Base-by-base conservation (phyloP, 306 rosid species). In the Calophaca sinica region DNA sequence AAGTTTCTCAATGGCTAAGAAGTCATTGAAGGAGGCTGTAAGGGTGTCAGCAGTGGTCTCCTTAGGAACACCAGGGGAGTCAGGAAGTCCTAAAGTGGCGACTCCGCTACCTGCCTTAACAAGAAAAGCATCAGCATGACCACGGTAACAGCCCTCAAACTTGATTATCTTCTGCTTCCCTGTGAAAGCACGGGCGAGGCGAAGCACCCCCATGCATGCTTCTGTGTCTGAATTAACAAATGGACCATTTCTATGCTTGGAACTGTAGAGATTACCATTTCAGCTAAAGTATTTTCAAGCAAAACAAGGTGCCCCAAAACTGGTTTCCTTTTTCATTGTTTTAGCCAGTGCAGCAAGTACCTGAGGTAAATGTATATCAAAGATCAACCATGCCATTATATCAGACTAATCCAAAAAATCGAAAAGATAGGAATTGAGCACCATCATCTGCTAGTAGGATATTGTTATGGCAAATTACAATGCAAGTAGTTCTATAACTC, bases 231-330 rank as follows among this genome's bases (percentile, higher is more conserved):
- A 93, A 81, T 93, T 93, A 26, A 93, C 98, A 84, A 91, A 93
- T 5, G 88, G 75, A 93, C 97, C 97, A 93, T 93, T 80, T 93
- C 93, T 28, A 89, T 86, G 89, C 96, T 86, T 6, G 98, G 96
- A 62, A 93, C 96, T 1, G 98, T 96, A 15, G 87, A 72, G 46
- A 93, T 90, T 53, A 93, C 98, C 89, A 86, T 81, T 84, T 93
- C 85, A 0, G 98, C 98, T 53, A 86, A 81, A 62, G 72, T 78
- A 66, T 89, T 93, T 77, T 93, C 97, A 41, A 89, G 84, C 78
- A 89, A 89, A 86, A 70, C 98, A 91, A 59, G 97, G 98, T 7
- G 98, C 96, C 3, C 98, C 98, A 58, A 93, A 91, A 87, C 98
- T 93, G 62, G 98, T 93, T 81, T 97, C 98, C 73, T 93, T 93